phyloP scores from a whole-genome alignment of 2,329 filamentous ascomycete genomes.

The Epichloe gansuensis region DNA sequence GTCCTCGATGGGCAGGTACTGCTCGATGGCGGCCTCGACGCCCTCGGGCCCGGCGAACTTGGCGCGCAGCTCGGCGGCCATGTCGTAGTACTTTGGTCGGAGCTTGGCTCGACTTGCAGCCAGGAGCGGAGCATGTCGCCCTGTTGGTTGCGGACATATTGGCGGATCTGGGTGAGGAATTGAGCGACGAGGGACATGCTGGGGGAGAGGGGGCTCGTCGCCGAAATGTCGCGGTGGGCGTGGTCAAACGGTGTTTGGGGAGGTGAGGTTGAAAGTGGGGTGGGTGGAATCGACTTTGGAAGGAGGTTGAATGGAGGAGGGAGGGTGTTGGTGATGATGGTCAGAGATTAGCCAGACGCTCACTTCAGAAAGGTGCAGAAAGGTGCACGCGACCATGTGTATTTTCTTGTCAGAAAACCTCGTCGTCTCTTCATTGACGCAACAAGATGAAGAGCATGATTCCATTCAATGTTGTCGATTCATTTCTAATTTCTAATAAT shows the following conservation, averaged over 20 bases:
- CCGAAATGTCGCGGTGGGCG: slow-evolving; percentile 4
- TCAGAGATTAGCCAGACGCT: too few species aligned
- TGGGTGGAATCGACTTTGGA: background rate
- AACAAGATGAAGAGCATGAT: background rate
- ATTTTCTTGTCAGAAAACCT: too few species aligned
- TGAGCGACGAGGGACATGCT: slow-evolving; percentile 52
- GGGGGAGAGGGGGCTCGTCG: background rate
- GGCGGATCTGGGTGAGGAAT: slow-evolving; percentile 54
- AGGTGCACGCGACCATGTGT: too few species aligned
- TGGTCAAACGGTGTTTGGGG: background rate
- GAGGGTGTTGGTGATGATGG: too few species aligned
- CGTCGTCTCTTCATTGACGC: too few species aligned
- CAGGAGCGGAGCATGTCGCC: slow-evolving; percentile 55
- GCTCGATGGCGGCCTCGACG: slow-evolving; percentile 52
- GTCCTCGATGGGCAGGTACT: slow-evolving; percentile 51
- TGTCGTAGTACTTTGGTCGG: slow-evolving; percentile 53
- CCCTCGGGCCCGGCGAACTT: slow-evolving; percentile 38
- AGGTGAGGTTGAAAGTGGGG: background rate
- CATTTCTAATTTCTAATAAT: background rate
- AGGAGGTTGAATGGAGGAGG: too few species aligned
- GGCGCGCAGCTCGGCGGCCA: slow-evolving; percentile 54
- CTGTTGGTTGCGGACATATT: slow-evolving; percentile 45
- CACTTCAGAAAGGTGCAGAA: too few species aligned
- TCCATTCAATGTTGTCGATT: background rate
- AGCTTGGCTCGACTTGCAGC: slow-evolving; percentile 62